Evolutionary conservation across 106 monocot genomes (phyloP).

Genomic region (Platanthera zijinensis): DNA sequence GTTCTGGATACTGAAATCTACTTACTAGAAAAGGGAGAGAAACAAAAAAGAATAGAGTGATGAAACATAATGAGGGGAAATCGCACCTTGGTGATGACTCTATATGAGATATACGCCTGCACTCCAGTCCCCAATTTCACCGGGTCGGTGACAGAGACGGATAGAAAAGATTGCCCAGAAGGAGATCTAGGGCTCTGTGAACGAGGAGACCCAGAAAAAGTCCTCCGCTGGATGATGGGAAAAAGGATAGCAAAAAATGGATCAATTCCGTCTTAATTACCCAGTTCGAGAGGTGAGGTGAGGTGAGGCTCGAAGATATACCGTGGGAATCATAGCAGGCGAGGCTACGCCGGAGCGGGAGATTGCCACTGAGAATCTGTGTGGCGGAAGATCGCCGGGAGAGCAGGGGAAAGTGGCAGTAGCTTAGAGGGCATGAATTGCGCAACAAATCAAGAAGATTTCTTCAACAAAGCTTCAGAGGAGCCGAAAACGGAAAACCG

Average conservation of each 20-base stretch:
- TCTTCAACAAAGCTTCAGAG: no score
- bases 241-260: slow-evolving; percentile 4
- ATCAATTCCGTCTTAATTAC: slow-evolving; percentile 5
- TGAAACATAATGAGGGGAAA: not conserved
- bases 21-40: not conserved
- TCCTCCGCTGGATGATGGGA: slow-evolving; percentile 18
- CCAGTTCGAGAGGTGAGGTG: not conserved
- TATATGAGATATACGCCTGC: slow-evolving; percentile 94
- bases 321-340: slow-evolving; percentile 19
- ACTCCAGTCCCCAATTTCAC: slow-evolving; percentile 96
- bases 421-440: no score
- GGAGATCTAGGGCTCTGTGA: slow-evolving; percentile 70
- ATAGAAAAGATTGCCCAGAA: slow-evolving; percentile 45
- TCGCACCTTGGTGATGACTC: slow-evolving; percentile 85
- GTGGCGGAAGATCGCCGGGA: not conserved
- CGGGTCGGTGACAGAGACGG: slow-evolving; percentile 80
- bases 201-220: slow-evolving; percentile 25
- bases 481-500: no score
- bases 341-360: not conserved
- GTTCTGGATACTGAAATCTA: not conserved
- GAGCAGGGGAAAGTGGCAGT: not conserved
- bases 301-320: slow-evolving; percentile 1
- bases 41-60: not conserved
- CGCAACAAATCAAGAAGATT: no score
- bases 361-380: not conserved